Base-by-base conservation (phyloP, 495 filamentous ascomycete genomes). In the Penicillium coffeae region DNA sequence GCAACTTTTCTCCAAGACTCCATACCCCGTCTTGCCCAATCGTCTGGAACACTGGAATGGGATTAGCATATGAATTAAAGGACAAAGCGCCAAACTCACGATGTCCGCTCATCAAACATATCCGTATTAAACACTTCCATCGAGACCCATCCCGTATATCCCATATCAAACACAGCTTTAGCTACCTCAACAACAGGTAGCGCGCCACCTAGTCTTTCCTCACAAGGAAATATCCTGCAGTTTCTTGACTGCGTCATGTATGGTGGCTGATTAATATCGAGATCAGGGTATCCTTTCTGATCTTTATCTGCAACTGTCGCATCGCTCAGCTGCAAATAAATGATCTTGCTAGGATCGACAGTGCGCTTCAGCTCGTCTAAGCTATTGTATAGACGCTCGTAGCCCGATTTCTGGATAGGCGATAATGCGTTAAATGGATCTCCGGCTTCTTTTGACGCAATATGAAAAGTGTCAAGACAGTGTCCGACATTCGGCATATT, bases 381-480 rank as follows among this genome's bases (percentile, higher is more conserved):
- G 3, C 69, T 67, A 1, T 60, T 51, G 3, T 80, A 62, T 40
- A 35, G 52, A 36, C 20, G 30, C 36, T 43, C 21, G 89, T 70
- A 40, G 70, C 67, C 14, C 66, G 60, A 42, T 88, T 68, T 13
- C 78, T 83, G 13, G 61, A 56, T 38, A 60, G 59, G 9, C 10
- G 75, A 70, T 7, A 62, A 58, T 4, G 83, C 79, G 16, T 78
- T 82, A 15, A 64, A 53, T 3, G 47, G 42, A 0, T 65, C 71
- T 14, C 66, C 65, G 2, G 86, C 82, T 0, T 69, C 63, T 3
- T 67, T 46, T 3, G 70, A 59, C 0, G 78, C 81, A 41, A 88
- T 88, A 65, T 90, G 86, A 65, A 85, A 90, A 0, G 83, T 87
- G 64, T 89, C 86, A 15, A 89, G 72, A 63, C 84, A 87, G 48